Percentiles rank a stretch among this genome's conserved stretches.
These are phyloP conservation scores for Lipomyces anomalus DNA, from an alignment of 805 yeast genomes.

Conservation along the genomic window DNA sequence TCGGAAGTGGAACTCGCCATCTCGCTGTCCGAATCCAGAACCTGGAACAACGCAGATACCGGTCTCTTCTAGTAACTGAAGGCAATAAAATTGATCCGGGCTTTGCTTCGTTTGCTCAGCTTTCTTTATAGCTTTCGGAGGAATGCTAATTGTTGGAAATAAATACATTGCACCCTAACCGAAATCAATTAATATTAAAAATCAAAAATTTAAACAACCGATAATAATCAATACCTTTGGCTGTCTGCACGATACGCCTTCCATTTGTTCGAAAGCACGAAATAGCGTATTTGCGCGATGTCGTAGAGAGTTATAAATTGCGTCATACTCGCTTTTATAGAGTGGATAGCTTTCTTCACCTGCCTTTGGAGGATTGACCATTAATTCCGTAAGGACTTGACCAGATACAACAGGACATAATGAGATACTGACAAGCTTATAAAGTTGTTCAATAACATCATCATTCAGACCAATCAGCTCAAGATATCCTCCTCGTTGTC, in stretches of 20 bases:
- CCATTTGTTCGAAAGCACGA: slow-evolving; percentile 67
- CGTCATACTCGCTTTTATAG: slow-evolving; percentile 56
- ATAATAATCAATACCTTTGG: slow-evolving; percentile 40
- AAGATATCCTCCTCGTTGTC: slow-evolving; percentile 99
- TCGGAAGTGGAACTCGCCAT: slow-evolving; percentile 86
- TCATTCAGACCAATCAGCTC: slow-evolving; percentile 76
- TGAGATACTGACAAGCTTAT: slow-evolving; percentile 84
- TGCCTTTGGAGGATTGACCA: slow-evolving; percentile 81
- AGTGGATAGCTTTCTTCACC: slow-evolving; percentile 71
- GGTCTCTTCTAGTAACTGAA: slow-evolving; percentile 72
- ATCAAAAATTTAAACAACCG: not conserved
- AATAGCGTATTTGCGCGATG: slow-evolving; percentile 60
- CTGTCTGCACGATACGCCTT: slow-evolving; percentile 75
- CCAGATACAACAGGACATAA: slow-evolving; percentile 94
- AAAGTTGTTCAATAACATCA: slow-evolving; percentile 62
- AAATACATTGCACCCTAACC: slow-evolving; percentile 92
- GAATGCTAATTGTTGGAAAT: slow-evolving; percentile 72
- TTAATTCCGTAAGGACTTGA: slow-evolving; percentile 85
- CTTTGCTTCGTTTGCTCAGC: slow-evolving; percentile 53
- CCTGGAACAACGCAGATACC: slow-evolving; percentile 99
- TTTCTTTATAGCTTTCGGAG: slow-evolving; percentile 53
- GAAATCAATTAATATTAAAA: not conserved
- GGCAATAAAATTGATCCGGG: slow-evolving; percentile 87
- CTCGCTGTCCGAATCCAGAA: slow-evolving; percentile 89
- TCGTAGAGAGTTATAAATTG: slow-evolving; percentile 58